phyloP scores from a whole-genome alignment of 139 green algal genomes.

The Zygnema circumcarinatum region DNA sequence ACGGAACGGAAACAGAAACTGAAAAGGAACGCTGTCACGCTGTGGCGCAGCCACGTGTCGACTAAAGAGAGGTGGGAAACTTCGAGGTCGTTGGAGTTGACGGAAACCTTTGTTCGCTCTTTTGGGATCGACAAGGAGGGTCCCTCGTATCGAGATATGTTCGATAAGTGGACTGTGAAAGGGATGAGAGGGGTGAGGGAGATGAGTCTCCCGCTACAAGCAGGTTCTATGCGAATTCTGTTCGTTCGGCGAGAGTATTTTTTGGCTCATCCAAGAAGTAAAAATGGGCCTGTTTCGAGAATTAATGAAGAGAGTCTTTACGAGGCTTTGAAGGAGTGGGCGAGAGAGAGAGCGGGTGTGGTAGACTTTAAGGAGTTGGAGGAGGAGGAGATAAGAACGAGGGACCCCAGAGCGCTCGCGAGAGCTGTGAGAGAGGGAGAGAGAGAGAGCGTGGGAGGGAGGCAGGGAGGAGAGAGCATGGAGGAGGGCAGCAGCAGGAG shows the following conservation, averaged over 20 bases:
- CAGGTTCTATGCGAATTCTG: not conserved
- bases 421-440: not conserved
- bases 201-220: not conserved
- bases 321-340: not conserved
- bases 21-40: too few relatives aligned
- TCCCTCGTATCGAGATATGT: slow-evolving; percentile 5
- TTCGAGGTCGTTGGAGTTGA: not conserved
- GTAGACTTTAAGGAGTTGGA: not conserved
- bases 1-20: too few relatives aligned
- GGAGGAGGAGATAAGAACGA: not conserved
- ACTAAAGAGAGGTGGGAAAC: not conserved
- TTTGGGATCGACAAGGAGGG: not conserved
- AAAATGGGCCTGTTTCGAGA: not conserved
- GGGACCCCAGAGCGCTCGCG: not conserved
- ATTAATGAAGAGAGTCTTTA: slow-evolving; percentile 3
- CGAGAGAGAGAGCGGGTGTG: not conserved
- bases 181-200: too few relatives aligned
- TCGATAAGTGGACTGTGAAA: not conserved
- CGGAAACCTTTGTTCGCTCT: not conserved
- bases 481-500: not conserved
- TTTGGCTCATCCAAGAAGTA: slow-evolving; percentile 23
- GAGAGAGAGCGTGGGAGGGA: not conserved
- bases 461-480: not conserved
- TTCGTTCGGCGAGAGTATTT: slow-evolving; percentile 33
- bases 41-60: too few relatives aligned